These are phyloP conservation scores for Choiromyces venosus DNA, from an alignment of 495 filamentous ascomycete genomes.

Conservation along the genomic window DNA sequence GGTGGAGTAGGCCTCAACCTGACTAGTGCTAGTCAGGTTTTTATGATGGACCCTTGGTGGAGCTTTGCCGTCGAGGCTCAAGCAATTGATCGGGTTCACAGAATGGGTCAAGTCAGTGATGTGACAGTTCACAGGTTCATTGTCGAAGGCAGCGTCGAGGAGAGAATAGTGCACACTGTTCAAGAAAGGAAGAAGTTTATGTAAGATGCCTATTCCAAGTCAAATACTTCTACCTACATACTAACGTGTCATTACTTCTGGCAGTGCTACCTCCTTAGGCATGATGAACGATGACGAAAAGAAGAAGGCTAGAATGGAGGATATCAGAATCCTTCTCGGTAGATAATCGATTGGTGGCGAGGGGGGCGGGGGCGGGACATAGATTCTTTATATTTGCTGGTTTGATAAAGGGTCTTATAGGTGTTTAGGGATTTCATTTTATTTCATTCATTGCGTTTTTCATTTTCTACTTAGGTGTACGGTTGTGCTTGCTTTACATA, in stretches of 20 bases:
- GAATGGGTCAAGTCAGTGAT: slow-evolving; percentile 88
- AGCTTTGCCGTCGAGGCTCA: slow-evolving; percentile 94
- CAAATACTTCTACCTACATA: slow-evolving; percentile 6
- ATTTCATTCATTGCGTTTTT: neutral
- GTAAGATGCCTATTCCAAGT: slow-evolving; percentile 49
- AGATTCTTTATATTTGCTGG: neutral
- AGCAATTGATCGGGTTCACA: slow-evolving; percentile 96
- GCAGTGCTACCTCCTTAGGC: slow-evolving; percentile 80
- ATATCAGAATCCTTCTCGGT: slow-evolving; percentile 79
- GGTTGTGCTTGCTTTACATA: neutral
- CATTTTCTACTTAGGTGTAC: neutral
- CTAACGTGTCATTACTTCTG: slow-evolving; percentile 33
- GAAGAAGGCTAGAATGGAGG: slow-evolving; percentile 80
- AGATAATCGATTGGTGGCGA: slow-evolving; percentile 32
- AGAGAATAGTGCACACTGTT: slow-evolving; percentile 77
- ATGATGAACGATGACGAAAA: slow-evolving; percentile 94
- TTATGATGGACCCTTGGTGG: slow-evolving; percentile 99
- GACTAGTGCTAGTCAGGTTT: slow-evolving; percentile 79
- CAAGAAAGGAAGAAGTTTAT: slow-evolving; percentile 96
- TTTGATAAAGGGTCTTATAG: neutral
- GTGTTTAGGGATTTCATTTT: neutral
- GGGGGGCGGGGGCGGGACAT: neutral
- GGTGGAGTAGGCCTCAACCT: slow-evolving; percentile 93
- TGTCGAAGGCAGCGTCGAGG: slow-evolving; percentile 83
- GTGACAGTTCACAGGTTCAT: slow-evolving; percentile 84